Evolutionary conservation across 352 stramenopile genomes (phyloP).

Genomic region (Phytopythium cucurbitacearum): DNA sequence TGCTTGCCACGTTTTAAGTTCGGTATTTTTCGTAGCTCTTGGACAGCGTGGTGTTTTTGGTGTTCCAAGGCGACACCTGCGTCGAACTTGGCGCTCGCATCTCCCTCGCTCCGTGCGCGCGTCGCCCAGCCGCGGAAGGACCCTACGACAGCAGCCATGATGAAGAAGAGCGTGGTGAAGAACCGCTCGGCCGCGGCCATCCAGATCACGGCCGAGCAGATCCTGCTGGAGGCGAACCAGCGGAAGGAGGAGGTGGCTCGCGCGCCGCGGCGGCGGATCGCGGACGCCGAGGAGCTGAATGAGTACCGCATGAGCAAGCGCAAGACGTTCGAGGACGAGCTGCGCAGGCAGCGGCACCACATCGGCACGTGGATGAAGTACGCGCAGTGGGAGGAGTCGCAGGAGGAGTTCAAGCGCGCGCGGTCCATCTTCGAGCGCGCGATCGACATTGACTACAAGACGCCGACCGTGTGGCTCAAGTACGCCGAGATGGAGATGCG

Average conservation of each 20-base stretch:
- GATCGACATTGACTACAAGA: slow-evolving; percentile 97
- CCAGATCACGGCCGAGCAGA: slow-evolving; percentile 99
- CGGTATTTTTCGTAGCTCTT: too few relatives aligned
- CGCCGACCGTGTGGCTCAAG: slow-evolving; percentile 94
- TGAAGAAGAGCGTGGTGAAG: slow-evolving; percentile 92
- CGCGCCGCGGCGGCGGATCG: slow-evolving; percentile 76
- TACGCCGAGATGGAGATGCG: slow-evolving; percentile 99
- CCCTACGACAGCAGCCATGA: slow-evolving; percentile 24
- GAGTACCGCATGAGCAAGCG: slow-evolving; percentile 93
- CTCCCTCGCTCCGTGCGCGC: neutral
- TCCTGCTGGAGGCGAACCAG: slow-evolving; percentile 93
- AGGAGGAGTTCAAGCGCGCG: slow-evolving; percentile 97
- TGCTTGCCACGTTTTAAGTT: too few relatives aligned
- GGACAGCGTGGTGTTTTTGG: too few relatives aligned
- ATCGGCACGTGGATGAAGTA: slow-evolving; percentile 99
- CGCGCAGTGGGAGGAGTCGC: slow-evolving; percentile 97
- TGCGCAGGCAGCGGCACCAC: slow-evolving; percentile 94
- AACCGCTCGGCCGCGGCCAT: slow-evolving; percentile 98
- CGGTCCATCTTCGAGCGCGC: slow-evolving; percentile 97
- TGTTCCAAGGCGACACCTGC: too few relatives aligned
- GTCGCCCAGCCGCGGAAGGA: too few relatives aligned
- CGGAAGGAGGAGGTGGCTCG: slow-evolving; percentile 77
- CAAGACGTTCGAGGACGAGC: slow-evolving; percentile 94
- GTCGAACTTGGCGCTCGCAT: too few relatives aligned
- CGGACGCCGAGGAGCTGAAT: slow-evolving; percentile 89